Conservation (phyloP, 2,329 filamentous ascomycete species). For the Ophiostoma ips region DNA sequence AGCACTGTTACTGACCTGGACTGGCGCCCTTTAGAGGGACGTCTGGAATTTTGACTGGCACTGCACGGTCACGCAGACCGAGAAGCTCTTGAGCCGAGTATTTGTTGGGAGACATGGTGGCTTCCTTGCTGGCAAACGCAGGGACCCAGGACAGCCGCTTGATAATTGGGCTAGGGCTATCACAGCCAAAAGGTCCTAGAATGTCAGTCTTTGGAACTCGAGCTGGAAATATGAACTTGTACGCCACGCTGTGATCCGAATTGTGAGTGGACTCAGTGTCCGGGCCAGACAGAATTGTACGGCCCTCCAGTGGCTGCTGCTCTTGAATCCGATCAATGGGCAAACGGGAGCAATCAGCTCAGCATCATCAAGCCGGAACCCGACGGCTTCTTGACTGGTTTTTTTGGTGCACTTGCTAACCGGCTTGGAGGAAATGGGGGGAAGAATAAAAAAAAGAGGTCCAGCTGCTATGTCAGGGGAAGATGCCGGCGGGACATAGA, state of each 20-base stretch:
- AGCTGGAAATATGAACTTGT: slow-evolving; percentile 13
- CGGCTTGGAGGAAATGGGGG: slow-evolving; percentile 1
- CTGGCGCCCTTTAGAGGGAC: slow-evolving; percentile 7
- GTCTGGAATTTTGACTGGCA: slow-evolving; percentile 1
- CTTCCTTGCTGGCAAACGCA: slow-evolving; percentile 9
- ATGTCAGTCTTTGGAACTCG: slow-evolving; percentile 13
- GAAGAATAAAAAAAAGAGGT: neutral
- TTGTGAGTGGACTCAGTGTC: neutral
- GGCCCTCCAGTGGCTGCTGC: slow-evolving; percentile 7
- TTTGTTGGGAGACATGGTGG: slow-evolving; percentile 10
- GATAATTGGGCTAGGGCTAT: slow-evolving; percentile 10
- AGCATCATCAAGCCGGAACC: slow-evolving; percentile 8
- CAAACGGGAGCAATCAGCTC: slow-evolving; percentile 11
- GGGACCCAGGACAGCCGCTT: slow-evolving; percentile 12
- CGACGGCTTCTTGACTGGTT: slow-evolving; percentile 8
- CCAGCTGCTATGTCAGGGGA: neutral
- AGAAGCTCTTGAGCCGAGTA: slow-evolving; percentile 14
- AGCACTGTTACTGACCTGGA: slow-evolving; percentile 12
- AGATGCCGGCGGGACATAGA: too few relatives aligned
- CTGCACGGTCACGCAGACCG: slow-evolving; percentile 6
- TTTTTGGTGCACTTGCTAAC: slow-evolving; percentile 9
- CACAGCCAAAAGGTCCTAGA: neutral
- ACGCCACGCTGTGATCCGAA: neutral
- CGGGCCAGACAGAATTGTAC: neutral
- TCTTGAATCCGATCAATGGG: slow-evolving; percentile 7